phyloP scores from a whole-genome alignment of 306 rosid species.

The Begonia peltatifolia region DNA sequence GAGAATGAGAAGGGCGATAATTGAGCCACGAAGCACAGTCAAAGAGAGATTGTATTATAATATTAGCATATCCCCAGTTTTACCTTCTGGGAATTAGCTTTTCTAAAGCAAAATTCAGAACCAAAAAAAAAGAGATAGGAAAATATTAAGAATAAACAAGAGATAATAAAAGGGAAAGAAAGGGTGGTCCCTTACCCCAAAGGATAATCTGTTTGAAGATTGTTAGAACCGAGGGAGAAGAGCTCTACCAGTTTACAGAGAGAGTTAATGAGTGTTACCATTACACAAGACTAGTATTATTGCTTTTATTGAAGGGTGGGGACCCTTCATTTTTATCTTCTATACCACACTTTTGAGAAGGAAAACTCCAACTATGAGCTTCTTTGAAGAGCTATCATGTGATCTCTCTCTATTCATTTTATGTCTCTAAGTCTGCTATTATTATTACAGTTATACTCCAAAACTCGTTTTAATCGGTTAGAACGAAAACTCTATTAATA shows the following conservation, averaged over 20 bases:
- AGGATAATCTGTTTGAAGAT: slow-evolving; percentile 52
- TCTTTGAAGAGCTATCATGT: not conserved
- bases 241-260: slow-evolving; percentile 69
- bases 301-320: slow-evolving; percentile 30
- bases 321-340: slow-evolving; percentile 13
- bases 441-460: no score
- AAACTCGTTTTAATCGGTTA: no score
- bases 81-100: no score
- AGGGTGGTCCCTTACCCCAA: slow-evolving; percentile 61
- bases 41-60: no score
- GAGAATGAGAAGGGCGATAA: slow-evolving; percentile 1
- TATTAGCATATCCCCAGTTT: no score
- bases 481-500: no score
- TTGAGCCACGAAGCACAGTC: no score
- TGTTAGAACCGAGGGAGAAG: slow-evolving; percentile 58
- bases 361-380: not conserved
- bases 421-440: no score
- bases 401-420: no score
- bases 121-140: slow-evolving; percentile 5
- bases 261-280: slow-evolving; percentile 33
- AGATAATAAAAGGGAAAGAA: slow-evolving; percentile 18
- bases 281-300: slow-evolving; percentile 31
- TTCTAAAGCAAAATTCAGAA: slow-evolving; percentile 2
- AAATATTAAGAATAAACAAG: slow-evolving; percentile 14
- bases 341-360: not conserved